These are phyloP conservation scores for Entomortierella chlamydospora DNA, from an alignment of 192 early-diverging fungal species.

Conservation along the genomic window DNA sequence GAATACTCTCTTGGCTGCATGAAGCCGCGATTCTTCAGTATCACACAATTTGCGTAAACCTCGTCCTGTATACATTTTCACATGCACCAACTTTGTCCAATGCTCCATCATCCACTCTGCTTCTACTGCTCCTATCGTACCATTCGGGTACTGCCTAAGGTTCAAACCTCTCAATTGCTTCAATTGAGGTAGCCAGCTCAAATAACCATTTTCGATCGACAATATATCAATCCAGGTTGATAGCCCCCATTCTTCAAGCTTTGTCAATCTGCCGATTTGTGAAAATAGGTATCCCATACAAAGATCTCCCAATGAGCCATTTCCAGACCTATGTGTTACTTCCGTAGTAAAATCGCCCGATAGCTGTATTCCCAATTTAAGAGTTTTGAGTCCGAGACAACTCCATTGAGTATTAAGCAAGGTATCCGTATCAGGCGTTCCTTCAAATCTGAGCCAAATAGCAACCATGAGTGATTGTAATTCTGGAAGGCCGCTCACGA, in stretches of 20 bases:
- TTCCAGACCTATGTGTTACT: neutral
- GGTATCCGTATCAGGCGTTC: neutral
- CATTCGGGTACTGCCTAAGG: neutral
- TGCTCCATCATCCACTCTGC: slow-evolving; percentile 2
- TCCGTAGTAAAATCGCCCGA: neutral
- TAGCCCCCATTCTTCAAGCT: neutral
- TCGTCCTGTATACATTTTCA: neutral
- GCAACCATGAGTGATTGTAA: neutral
- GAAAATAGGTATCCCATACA: neutral
- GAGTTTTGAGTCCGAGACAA: neutral
- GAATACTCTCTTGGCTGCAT: neutral
- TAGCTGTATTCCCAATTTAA: neutral
- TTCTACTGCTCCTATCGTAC: neutral
- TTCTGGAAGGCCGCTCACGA: neutral
- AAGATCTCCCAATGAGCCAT: neutral
- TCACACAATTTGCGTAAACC: neutral
- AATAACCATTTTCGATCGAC: neutral
- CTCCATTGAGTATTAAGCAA: neutral
- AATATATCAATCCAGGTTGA: neutral
- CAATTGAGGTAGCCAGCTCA: neutral
- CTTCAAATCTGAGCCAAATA: neutral
- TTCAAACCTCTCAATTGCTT: neutral
- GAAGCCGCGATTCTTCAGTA: neutral
- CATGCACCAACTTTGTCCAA: slow-evolving; percentile 3
- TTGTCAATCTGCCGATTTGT: slow-evolving; percentile 2